A percentile compares a stretch with the other conserved stretches of the same genome.
Conservation (phyloP, 208 protist genomes). For the Trypanosoma theileri region DNA sequence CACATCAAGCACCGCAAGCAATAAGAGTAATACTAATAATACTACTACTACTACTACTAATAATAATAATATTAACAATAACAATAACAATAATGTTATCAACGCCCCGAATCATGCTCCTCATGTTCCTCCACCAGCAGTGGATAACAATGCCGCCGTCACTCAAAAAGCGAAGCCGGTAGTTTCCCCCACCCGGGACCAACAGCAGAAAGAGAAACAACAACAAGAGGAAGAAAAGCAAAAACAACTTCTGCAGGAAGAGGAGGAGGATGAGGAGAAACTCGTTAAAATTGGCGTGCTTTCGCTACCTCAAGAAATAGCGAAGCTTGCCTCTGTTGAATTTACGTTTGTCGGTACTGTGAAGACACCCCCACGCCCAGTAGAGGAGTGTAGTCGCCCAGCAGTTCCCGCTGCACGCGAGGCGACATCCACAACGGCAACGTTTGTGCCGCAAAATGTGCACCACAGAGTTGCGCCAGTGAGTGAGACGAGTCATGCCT, state of each 20-base stretch:
- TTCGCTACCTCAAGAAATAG: conserved; percentile 43
- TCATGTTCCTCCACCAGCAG: conserved; percentile 5
- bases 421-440: neutral
- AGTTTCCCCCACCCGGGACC: neutral
- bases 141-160: neutral
- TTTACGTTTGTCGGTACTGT: conserved; percentile 33
- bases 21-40: neutral
- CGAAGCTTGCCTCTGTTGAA: conserved; percentile 21
- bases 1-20: conserved; percentile 10
- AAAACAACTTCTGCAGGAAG: neutral
- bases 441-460: conserved; percentile 8
- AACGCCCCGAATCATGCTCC: neutral
- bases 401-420: conserved; percentile 1
- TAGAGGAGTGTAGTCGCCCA: conserved; percentile 13
- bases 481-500: neutral
- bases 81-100: neutral
- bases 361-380: conserved; percentile 5
- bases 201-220: neutral
- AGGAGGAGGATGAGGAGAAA: conserved; percentile 1
- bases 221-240: neutral
- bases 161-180: neutral
- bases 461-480: conserved; percentile 1
- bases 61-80: neutral
- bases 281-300: conserved; percentile 35
- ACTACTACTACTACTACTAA: neutral